Percentiles rank a stretch among this genome's conserved stretches.
These are phyloP conservation scores for Trichoderma afroharzianum DNA, from an alignment of 2,329 filamentous ascomycete species.

Conservation along the genomic window DNA sequence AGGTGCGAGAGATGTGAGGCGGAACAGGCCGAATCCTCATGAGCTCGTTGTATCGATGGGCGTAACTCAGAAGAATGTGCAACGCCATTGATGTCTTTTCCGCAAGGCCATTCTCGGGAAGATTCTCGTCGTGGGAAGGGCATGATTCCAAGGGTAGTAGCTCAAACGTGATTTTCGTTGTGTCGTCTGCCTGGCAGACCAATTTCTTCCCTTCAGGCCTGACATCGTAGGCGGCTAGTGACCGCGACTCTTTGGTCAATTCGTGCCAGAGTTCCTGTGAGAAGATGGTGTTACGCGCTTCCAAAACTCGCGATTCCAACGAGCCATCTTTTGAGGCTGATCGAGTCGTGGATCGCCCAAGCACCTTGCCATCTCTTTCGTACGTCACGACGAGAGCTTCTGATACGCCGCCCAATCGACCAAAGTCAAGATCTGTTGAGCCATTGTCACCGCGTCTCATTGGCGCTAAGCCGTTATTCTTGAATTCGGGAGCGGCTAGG, in stretches of 20 bases:
- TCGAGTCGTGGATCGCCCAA: slow-evolving; percentile 54
- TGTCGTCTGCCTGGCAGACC: slow-evolving; percentile 49
- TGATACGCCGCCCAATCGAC: slow-evolving; percentile 47
- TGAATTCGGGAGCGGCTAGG: slow-evolving; percentile 54
- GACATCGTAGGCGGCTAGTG: slow-evolving; percentile 67
- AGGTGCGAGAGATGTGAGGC: slow-evolving; percentile 36
- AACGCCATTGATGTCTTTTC: slow-evolving; percentile 64
- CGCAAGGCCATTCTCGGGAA: slow-evolving; percentile 51
- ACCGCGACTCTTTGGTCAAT: slow-evolving; percentile 74
- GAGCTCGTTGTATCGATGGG: slow-evolving; percentile 72
- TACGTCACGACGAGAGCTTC: slow-evolving; percentile 67
- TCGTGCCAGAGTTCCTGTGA: slow-evolving; percentile 90
- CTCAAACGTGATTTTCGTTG: slow-evolving; percentile 60
- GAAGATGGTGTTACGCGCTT: slow-evolving; percentile 75
- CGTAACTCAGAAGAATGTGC: slow-evolving; percentile 72
- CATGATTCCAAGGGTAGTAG: slow-evolving; percentile 57
- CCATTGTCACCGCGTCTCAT: slow-evolving; percentile 73
- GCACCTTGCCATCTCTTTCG: slow-evolving; percentile 52
- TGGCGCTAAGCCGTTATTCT: slow-evolving; percentile 73
- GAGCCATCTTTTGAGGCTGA: slow-evolving; percentile 49
- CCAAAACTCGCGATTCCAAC: slow-evolving; percentile 65
- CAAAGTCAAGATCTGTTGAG: slow-evolving; percentile 67
- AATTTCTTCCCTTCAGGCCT: slow-evolving; percentile 57
- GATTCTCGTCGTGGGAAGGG: slow-evolving; percentile 30
- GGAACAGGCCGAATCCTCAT: slow-evolving; percentile 59